Conservation (phyloP, 257 asterid species). For the Sherardia arvensis region DNA sequence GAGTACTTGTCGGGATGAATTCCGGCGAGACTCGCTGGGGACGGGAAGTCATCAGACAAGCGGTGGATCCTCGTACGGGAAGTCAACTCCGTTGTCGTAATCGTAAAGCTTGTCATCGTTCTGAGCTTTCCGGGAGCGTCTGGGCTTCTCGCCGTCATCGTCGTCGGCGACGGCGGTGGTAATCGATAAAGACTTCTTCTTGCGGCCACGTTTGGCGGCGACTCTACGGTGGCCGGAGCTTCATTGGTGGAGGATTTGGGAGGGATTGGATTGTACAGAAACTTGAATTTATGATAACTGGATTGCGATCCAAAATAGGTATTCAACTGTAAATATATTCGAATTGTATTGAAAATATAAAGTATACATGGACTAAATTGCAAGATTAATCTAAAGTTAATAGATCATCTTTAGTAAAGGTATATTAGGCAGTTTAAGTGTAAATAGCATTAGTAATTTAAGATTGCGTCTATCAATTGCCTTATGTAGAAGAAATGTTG, state of each 20-base stretch:
- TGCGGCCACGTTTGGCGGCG: constrained; percentile 40
- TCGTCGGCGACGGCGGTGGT: constrained; percentile 1
- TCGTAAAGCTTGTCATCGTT: constrained; percentile 26
- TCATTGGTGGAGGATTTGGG: constrained; percentile 33
- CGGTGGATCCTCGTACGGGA: constrained; percentile 79
- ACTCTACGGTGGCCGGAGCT: constrained; percentile 26
- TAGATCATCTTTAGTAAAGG: too few species aligned
- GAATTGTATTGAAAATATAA: too few species aligned
- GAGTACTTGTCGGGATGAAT: constrained; percentile 89
- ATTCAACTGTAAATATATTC: too few species aligned
- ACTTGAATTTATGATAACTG: too few species aligned
- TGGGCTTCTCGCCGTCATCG: constrained; percentile 27
- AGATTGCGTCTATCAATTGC: too few species aligned
- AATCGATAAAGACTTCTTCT: constrained; percentile 38
- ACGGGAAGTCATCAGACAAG: constrained; percentile 71
- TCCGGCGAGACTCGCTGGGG: constrained; percentile 66
- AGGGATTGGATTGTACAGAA: constrained; percentile 6
- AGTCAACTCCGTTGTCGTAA: constrained; percentile 66
- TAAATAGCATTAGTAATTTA: too few species aligned
- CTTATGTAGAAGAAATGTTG: too few species aligned
- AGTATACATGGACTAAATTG: too few species aligned
- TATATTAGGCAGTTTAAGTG: too few species aligned
- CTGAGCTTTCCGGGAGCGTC: constrained; percentile 27
- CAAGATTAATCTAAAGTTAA: too few species aligned
- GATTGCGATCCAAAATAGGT: too few species aligned